A percentile compares a stretch with the other conserved stretches of the same genome.
These are phyloP conservation scores for Prinsepia uniflora DNA, from an alignment of 306 rosid genomes.

Conservation along the genomic window DNA sequence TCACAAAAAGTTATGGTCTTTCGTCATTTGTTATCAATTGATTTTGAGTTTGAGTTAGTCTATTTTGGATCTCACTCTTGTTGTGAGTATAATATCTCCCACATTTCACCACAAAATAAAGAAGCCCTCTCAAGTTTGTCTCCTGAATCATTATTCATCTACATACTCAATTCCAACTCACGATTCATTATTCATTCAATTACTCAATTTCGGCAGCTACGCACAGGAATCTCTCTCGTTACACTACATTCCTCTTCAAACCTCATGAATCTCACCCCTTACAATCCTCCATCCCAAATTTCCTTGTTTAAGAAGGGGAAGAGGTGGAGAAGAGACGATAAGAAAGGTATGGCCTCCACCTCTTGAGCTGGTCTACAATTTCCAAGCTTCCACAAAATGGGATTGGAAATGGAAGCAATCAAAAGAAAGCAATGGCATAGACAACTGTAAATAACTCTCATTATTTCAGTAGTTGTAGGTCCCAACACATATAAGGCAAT, in stretches of 20 bases:
- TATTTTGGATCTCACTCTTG: too few relatives aligned
- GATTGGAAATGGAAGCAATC: neutral
- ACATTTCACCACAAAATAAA: too few relatives aligned
- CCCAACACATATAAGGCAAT: neutral
- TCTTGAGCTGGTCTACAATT: neutral
- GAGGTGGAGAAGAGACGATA: neutral
- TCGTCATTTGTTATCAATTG: too few relatives aligned
- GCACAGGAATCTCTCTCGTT: too few relatives aligned
- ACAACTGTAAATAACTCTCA: neutral
- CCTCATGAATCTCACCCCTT: neutral
- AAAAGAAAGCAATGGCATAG: neutral
- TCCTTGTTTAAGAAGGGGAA: neutral
- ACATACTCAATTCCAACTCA: too few relatives aligned
- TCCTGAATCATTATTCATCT: too few relatives aligned
- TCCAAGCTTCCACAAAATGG: conserved; percentile 4
- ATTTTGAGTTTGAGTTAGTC: too few relatives aligned
- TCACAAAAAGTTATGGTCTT: too few relatives aligned
- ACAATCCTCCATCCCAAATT: neutral
- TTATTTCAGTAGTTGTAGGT: neutral
- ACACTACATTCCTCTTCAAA: neutral
- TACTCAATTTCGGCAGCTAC: too few relatives aligned
- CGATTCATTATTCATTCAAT: too few relatives aligned
- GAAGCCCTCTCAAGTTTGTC: too few relatives aligned
- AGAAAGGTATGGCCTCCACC: neutral
- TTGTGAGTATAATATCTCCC: too few relatives aligned